These are phyloP conservation scores for Wickerhamomyces ciferrii DNA, from an alignment of 805 yeast genomes.

Conservation along the genomic window DNA sequence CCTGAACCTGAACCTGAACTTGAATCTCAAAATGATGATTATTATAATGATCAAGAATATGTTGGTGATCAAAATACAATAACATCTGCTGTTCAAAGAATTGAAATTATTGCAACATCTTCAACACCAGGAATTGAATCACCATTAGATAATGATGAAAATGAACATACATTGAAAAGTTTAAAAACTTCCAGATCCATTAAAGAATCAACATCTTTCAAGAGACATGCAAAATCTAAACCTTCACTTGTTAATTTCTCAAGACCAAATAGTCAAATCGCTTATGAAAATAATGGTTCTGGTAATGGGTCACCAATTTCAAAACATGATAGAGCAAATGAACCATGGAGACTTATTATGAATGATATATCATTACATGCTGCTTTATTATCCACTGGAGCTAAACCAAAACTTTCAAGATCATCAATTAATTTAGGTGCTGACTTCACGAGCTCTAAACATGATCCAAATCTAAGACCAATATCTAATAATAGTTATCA, in stretches of 20 bases:
- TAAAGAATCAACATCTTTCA: background rate
- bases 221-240: background rate
- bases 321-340: slow-evolving; percentile 1
- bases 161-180: background rate
- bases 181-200: too few species aligned
- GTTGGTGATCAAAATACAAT: background rate
- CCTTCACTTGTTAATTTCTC: background rate
- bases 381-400: slow-evolving; percentile 31
- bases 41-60: background rate
- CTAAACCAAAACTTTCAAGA: slow-evolving; percentile 6
- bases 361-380: slow-evolving; percentile 34
- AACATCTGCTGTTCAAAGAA: background rate
- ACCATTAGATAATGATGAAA: background rate
- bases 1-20: background rate
- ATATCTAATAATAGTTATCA: background rate
- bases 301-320: slow-evolving; percentile 1
- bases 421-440: slow-evolving; percentile 14
- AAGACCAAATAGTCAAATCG: background rate
- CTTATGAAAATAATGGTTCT: slow-evolving; percentile 1
- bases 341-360: slow-evolving; percentile 27
- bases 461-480: background rate
- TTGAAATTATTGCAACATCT: slow-evolving; percentile 11
- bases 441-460: slow-evolving; percentile 20
- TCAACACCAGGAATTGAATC: slow-evolving; percentile 1
- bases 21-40: background rate